A percentile compares a stretch with the other conserved stretches of the same genome.
Evolutionary conservation across 768 basidiomycete genomes (phyloP).

Genomic region (Agrocybe chaxingu): DNA sequence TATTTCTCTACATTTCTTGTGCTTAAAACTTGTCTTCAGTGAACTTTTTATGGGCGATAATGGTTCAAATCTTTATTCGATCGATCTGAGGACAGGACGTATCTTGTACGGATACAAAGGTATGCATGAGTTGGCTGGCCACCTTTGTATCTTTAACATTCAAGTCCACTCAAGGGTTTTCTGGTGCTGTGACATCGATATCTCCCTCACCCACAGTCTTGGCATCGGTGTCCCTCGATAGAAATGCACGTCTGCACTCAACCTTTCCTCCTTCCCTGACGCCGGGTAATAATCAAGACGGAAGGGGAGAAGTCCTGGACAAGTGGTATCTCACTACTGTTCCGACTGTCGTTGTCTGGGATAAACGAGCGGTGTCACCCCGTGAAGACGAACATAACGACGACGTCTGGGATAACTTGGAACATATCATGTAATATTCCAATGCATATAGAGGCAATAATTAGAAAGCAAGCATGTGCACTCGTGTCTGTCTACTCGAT

Average conservation of each 20-base stretch:
- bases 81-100: slow-evolving; percentile 69
- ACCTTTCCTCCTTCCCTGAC: slow-evolving; percentile 47
- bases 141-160: neutral
- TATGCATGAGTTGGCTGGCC: slow-evolving; percentile 14
- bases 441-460: slow-evolving; percentile 18
- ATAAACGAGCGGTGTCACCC: slow-evolving; percentile 27
- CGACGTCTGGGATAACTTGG: slow-evolving; percentile 69
- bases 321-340: slow-evolving; percentile 61
- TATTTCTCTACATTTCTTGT: neutral
- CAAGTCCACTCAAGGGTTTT: slow-evolving; percentile 45
- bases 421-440: slow-evolving; percentile 32
- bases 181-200: slow-evolving; percentile 67
- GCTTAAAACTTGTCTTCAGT: slow-evolving; percentile 31
- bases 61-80: slow-evolving; percentile 56
- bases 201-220: slow-evolving; percentile 52
- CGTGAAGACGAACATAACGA: slow-evolving; percentile 40
- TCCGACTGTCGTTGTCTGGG: slow-evolving; percentile 68
- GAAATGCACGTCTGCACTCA: slow-evolving; percentile 69
- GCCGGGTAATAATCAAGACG: slow-evolving; percentile 47
- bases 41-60: slow-evolving; percentile 70
- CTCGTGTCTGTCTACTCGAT: neutral
- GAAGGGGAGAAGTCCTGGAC: slow-evolving; percentile 58
- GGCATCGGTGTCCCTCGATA: slow-evolving; percentile 64
- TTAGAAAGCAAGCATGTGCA: neutral
- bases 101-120: slow-evolving; percentile 69